A percentile compares a stretch with the other conserved stretches of the same genome.
phyloP scores from a whole-genome alignment of 176 grass and related monocot species.

The Aegilops bicornis region DNA sequence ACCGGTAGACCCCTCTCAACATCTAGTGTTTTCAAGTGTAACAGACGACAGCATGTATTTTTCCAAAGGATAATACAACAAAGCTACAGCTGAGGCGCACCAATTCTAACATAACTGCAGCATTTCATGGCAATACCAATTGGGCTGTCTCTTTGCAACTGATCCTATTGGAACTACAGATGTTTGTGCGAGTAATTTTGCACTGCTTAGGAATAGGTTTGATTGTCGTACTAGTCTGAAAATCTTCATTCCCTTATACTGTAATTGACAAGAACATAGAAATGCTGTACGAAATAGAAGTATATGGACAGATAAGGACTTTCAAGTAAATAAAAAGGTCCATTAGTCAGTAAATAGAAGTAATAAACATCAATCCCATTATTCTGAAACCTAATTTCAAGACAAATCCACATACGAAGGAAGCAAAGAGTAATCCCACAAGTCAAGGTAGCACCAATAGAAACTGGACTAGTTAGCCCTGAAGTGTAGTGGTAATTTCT shows the following conservation, averaged over 20 bases:
- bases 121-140: not conserved
- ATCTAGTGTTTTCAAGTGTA: not conserved
- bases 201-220: not conserved
- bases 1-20: not conserved
- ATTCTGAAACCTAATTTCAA: conserved; percentile 5
- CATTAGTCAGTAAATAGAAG: not conserved
- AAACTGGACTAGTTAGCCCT: not conserved
- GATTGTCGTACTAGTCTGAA: not conserved
- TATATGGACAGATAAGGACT: not conserved
- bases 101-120: not conserved
- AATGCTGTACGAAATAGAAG: not conserved
- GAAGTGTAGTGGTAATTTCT: conserved; percentile 5
- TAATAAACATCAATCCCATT: not conserved
- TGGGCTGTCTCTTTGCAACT: not conserved
- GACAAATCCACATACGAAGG: not conserved
- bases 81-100: not conserved
- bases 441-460: not conserved
- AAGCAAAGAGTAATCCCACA: conserved; percentile 1
- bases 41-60: not conserved
- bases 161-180: not conserved
- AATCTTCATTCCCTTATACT: not conserved
- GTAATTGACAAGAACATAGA: not conserved
- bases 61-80: not conserved
- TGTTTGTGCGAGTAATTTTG: not conserved
- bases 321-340: not conserved